Conservation (phyloP, 805 yeast species). For the Suhomyces emberorum region DNA sequence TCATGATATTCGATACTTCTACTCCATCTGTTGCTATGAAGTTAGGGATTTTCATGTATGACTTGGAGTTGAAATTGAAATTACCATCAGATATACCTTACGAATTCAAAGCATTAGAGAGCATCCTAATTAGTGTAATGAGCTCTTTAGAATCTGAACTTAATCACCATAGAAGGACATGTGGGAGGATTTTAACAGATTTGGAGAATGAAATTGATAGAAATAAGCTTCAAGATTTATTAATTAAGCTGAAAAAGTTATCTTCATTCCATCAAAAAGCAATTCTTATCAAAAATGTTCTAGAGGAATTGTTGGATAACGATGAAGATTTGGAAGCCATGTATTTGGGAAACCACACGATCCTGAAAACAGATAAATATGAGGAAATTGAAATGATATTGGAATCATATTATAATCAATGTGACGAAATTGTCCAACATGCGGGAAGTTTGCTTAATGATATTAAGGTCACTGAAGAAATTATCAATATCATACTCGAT, state of each 20-base stretch:
- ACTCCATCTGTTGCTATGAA: slow-evolving; percentile 64
- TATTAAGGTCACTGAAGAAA: slow-evolving; percentile 87
- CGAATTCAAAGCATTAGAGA: slow-evolving; percentile 81
- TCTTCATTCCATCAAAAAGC: slow-evolving; percentile 74
- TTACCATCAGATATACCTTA: slow-evolving; percentile 36
- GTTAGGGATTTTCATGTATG: slow-evolving; percentile 78
- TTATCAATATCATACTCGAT: slow-evolving; percentile 85
- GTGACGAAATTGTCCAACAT: slow-evolving; percentile 91
- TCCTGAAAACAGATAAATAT: slow-evolving; percentile 36
- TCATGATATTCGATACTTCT: slow-evolving; percentile 79
- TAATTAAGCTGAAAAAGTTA: slow-evolving; percentile 69
- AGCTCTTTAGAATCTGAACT: slow-evolving; percentile 75
- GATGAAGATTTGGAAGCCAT: slow-evolving; percentile 82
- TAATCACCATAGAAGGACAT: slow-evolving; percentile 50
- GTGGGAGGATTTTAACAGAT: slow-evolving; percentile 64
- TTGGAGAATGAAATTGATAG: slow-evolving; percentile 80
- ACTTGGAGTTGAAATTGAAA: slow-evolving; percentile 70
- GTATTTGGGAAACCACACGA: slow-evolving; percentile 47
- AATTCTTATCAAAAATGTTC: slow-evolving; percentile 68
- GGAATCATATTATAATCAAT: slow-evolving; percentile 86
- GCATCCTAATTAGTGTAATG: slow-evolving; percentile 77
- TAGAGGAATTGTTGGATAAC: slow-evolving; percentile 80
- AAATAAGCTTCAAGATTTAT: slow-evolving; percentile 65
- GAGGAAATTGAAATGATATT: slow-evolving; percentile 84
- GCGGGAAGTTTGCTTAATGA: slow-evolving; percentile 80